Percentiles rank a stretch among this genome's conserved stretches.
These are phyloP conservation scores for Rhizomucor miehei DNA, from an alignment of 371 early-diverging fungal genomes.

Conservation along the genomic window DNA sequence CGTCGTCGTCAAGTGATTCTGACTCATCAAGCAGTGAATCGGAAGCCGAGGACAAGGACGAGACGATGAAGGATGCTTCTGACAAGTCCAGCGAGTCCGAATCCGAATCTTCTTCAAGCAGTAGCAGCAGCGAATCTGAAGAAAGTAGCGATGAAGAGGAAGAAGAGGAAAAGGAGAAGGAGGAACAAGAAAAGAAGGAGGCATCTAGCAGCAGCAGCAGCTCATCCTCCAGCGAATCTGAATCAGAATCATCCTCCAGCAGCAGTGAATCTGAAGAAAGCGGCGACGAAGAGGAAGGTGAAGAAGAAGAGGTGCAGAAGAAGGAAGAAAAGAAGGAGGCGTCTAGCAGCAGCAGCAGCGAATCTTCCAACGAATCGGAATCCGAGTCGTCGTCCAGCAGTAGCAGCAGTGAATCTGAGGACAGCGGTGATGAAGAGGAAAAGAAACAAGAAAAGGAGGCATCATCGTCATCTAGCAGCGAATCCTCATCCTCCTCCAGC, in stretches of 20 bases:
- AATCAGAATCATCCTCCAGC: too few species aligned
- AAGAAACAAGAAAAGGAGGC: too few species aligned
- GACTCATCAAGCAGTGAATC: background rate
- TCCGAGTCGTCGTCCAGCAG: too few species aligned
- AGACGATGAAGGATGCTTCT: conserved; percentile 8
- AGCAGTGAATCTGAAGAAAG: too few species aligned
- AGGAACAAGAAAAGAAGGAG: conserved; percentile 7
- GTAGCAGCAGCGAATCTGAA: conserved; percentile 6
- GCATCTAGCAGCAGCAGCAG: conserved; percentile 17
- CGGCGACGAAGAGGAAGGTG: too few species aligned
- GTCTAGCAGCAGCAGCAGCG: conserved; percentile 13
- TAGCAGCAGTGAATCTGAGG: too few species aligned
- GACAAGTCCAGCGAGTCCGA: conserved; percentile 6
- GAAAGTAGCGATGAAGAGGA: conserved; percentile 7
- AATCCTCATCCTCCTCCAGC: conserved; percentile 12
- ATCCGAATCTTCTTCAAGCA: background rate
- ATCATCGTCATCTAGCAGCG: too few species aligned
- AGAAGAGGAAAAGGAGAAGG: conserved; percentile 3
- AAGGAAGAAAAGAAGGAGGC: conserved; percentile 12
- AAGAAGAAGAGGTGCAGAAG: too few species aligned
- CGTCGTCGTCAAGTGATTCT: conserved; percentile 3
- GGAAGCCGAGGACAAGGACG: conserved; percentile 4
- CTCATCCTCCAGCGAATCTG: conserved; percentile 6
- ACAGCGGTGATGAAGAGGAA: too few species aligned
- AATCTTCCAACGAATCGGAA: too few species aligned